Evolutionary conservation across 2,329 filamentous ascomycete species (phyloP).

Genomic region (Conoideocrella luteorostrata): DNA sequence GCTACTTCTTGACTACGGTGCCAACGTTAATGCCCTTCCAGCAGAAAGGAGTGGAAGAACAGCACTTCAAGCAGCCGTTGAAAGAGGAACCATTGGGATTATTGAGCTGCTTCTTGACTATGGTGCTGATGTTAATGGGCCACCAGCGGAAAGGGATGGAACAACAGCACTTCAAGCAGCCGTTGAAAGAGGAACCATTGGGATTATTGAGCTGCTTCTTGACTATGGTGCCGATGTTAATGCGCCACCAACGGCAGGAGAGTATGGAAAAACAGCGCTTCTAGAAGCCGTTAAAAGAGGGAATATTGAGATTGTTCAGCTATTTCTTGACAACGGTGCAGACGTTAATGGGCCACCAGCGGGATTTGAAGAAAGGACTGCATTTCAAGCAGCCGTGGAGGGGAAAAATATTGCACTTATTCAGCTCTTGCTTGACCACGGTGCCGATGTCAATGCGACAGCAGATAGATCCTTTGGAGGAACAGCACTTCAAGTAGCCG

Average conservation of each 20-base stretch:
- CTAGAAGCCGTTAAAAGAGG: not conserved
- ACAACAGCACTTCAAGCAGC: not conserved
- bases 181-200: not conserved
- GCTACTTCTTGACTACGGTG: no score
- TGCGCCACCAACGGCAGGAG: no score
- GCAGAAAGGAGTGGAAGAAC: no score
- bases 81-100: not conserved
- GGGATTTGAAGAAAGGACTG: not conserved
- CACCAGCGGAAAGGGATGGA: not conserved
- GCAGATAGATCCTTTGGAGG: not conserved
- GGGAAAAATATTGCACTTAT: not conserved
- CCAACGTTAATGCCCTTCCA: no score
- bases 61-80: no score
- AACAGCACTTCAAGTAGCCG: not conserved
- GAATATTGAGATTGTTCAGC: not conserved
- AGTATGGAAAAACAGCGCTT: not conserved
- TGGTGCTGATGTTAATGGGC: constrained; percentile 12
- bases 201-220: not conserved
- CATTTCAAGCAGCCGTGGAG: not conserved
- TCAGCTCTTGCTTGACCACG: not conserved
- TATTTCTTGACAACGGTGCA: not conserved
- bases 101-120: constrained; percentile 12
- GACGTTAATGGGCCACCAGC: not conserved
- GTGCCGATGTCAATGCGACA: not conserved
- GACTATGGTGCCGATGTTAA: not conserved